A percentile compares a stretch with the other conserved stretches of the same genome.
phyloP scores from a whole-genome alignment of 805 yeast species.

The Jamesozyma gamospora region DNA sequence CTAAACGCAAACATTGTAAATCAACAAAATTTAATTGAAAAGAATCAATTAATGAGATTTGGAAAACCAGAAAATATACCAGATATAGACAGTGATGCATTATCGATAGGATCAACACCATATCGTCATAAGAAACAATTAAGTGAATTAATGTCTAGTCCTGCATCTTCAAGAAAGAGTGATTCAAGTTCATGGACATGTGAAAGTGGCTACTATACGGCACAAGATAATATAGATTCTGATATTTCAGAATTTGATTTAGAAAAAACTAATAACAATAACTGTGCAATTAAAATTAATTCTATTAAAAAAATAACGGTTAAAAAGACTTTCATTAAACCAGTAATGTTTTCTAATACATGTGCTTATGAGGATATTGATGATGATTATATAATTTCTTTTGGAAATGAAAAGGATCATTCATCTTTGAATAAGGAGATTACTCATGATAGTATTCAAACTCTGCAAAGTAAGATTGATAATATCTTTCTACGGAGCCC shows the following conservation, averaged over 20 bases:
- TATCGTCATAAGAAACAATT: background rate
- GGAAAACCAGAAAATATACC: background rate
- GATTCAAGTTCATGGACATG: background rate
- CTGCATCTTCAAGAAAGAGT: conserved; percentile 10
- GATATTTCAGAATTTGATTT: too few species aligned
- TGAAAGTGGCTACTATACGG: conserved; percentile 4
- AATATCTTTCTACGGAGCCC: conserved; percentile 2
- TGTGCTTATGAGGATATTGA: conserved; percentile 7
- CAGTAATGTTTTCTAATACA: background rate
- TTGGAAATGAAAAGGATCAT: background rate
- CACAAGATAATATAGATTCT: conserved; percentile 1
- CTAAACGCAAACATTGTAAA: background rate
- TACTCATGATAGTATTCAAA: conserved; percentile 2
- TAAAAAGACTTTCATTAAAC: background rate
- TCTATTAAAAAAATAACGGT: background rate
- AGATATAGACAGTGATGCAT: background rate
- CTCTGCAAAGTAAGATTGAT: conserved; percentile 12
- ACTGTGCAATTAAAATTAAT: background rate
- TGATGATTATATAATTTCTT: background rate
- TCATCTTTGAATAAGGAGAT: background rate
- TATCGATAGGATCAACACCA: background rate
- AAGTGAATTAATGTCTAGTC: conserved; percentile 16
- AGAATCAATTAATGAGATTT: background rate
- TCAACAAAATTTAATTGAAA: conserved; percentile 4
- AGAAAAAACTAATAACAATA: too few species aligned